Percentiles rank a stretch among this genome's conserved stretches.
Conservation (phyloP, 257 asterid genomes). For the Solanum virginianum region DNA sequence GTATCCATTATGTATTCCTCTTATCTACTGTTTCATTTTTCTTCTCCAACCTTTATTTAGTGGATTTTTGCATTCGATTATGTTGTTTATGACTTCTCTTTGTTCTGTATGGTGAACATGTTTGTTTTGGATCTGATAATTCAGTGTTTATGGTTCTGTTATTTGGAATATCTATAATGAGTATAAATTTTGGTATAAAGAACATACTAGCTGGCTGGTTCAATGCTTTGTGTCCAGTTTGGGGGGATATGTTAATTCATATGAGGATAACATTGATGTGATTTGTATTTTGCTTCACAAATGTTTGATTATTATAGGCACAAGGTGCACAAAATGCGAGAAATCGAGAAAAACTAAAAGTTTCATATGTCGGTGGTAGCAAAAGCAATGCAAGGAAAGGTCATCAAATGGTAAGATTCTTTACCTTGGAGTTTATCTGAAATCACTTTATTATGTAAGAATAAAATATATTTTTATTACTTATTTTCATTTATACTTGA, state of each 20-base stretch:
- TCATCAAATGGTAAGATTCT: no score
- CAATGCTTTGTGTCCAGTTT: neutral
- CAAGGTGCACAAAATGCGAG: no score
- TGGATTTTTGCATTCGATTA: neutral
- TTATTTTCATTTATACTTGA: no score
- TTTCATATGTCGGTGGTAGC: no score
- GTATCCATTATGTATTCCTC: neutral
- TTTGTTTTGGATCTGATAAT: neutral
- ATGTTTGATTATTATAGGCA: no score
- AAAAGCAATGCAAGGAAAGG: no score
- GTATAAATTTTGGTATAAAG: neutral
- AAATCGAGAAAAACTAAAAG: no score
- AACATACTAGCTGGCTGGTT: neutral
- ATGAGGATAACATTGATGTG: neutral
- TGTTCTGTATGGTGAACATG: neutral
- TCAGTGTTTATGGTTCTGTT: neutral
- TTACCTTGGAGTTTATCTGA: no score
- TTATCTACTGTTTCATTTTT: neutral
- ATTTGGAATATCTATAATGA: neutral
- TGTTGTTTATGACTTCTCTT: neutral
- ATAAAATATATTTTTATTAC: no score
- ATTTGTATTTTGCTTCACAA: neutral
- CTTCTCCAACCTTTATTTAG: neutral
- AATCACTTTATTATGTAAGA: no score
- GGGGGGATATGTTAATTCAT: neutral